These are phyloP conservation scores for Coprinopsis marcescibilis DNA, from an alignment of 768 basidiomycete genomes.

Conservation along the genomic window DNA sequence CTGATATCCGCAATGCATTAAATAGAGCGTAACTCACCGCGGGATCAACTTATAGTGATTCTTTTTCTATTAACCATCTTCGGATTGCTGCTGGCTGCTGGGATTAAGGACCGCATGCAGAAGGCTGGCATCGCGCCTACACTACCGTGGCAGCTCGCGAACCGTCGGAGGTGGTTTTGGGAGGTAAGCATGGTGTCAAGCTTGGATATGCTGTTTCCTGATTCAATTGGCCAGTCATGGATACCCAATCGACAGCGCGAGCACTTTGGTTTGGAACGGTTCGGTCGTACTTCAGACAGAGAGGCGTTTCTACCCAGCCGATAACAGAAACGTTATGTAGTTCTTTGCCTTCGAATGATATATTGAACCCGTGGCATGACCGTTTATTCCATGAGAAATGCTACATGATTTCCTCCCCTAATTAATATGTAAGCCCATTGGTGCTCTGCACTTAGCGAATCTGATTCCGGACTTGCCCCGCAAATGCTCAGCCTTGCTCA, in stretches of 20 bases:
- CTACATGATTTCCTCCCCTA: no score
- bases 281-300: conserved; percentile 36
- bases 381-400: no score
- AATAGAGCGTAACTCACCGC: conserved; percentile 88
- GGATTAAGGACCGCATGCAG: conserved; percentile 76
- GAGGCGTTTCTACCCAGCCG: neutral
- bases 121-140: conserved; percentile 68
- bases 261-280: conserved; percentile 36
- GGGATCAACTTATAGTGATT: conserved; percentile 91
- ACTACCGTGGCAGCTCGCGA: conserved; percentile 48
- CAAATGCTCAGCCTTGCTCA: no score
- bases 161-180: conserved; percentile 75
- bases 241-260: conserved; percentile 51
- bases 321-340: neutral
- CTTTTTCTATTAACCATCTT: conserved; percentile 85
- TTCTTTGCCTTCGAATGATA: no score
- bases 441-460: neutral
- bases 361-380: no score
- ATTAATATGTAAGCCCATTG: no score
- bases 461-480: no score
- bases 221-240: conserved; percentile 38
- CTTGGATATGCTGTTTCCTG: neutral
- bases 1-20: conserved; percentile 13
- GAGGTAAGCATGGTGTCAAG: conserved; percentile 46
- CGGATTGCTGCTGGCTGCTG: conserved; percentile 78